These are phyloP conservation scores for Crithidia sp. DNA, from an alignment of 208 protist species.

Conservation along the genomic window DNA sequence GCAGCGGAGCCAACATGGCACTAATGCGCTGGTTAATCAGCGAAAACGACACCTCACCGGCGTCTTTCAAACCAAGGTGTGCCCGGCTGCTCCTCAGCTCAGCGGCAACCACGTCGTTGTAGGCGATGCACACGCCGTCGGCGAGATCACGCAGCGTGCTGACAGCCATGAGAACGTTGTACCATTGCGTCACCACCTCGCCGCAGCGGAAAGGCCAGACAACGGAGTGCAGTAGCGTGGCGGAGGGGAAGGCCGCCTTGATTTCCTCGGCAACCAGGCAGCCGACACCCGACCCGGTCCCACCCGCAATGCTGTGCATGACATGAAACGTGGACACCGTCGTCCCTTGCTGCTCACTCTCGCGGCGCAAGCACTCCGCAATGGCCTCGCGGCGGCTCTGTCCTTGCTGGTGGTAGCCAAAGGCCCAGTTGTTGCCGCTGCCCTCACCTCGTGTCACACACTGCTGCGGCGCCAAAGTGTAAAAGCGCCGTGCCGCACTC, in stretches of 20 bases:
- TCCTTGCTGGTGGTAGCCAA: conserved; percentile 80
- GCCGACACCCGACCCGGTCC: conserved; percentile 91
- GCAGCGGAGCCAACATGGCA: conserved; percentile 52
- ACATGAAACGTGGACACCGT: conserved; percentile 67
- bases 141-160: conserved; percentile 58
- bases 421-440: conserved; percentile 93
- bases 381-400: conserved; percentile 59
- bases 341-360: conserved; percentile 74
- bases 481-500: conserved; percentile 22
- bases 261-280: conserved; percentile 78
- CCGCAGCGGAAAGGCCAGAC: conserved; percentile 85
- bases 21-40: conserved; percentile 60
- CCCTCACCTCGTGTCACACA: conserved; percentile 76
- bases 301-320: conserved; percentile 87
- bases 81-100: conserved; percentile 23
- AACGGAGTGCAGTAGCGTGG: conserved; percentile 61
- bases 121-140: conserved; percentile 69
- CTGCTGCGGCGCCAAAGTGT: conserved; percentile 59
- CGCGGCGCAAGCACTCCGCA: conserved; percentile 69
- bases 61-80: conserved; percentile 29
- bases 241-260: conserved; percentile 59
- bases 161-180: conserved; percentile 78
- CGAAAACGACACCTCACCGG: conserved; percentile 40
- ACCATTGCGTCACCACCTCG: conserved; percentile 90
- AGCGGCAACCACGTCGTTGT: conserved; percentile 65